Percentiles rank a stretch among this genome's conserved stretches.
Evolutionary conservation across 225 moss, liverwort and hornwort species (phyloP).

Genomic region (Physcomitrellopsis africana): DNA sequence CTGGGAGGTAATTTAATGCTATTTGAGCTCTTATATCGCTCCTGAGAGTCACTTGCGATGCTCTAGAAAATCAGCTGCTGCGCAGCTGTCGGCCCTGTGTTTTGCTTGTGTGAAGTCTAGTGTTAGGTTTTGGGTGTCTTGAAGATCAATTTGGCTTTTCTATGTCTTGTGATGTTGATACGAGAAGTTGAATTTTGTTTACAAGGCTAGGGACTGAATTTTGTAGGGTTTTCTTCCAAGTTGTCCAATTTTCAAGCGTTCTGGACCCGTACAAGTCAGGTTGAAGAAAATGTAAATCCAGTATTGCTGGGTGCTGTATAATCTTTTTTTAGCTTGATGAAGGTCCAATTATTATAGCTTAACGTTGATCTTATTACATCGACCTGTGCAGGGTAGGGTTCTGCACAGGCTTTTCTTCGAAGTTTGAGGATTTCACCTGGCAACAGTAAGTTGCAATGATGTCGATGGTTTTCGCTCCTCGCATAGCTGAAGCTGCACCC

Average conservation of each 20-base stretch:
- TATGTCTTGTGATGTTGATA: not conserved
- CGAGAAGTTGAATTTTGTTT: not conserved
- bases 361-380: not conserved
- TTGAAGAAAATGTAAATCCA: not conserved
- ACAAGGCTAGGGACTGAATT: not conserved
- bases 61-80: not conserved
- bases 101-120: not conserved
- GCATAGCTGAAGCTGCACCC: conserved; percentile 45
- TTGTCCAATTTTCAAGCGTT: not conserved
- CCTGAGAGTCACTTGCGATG: not conserved
- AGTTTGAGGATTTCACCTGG: not conserved
- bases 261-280: not conserved
- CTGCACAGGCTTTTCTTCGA: conserved; percentile 6
- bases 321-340: not conserved
- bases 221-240: not conserved
- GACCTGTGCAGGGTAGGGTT: conserved; percentile 25
- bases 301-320: not conserved
- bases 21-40: not conserved
- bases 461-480: conserved; percentile 58
- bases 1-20: not conserved
- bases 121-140: conserved; percentile 19
- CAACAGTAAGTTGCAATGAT: conserved; percentile 32
- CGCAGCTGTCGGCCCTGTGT: not conserved
- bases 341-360: not conserved
- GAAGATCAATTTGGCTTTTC: not conserved